Base-by-base conservation (phyloP, 2,329 filamentous ascomycete species). In the Penicillium rolfsii region DNA sequence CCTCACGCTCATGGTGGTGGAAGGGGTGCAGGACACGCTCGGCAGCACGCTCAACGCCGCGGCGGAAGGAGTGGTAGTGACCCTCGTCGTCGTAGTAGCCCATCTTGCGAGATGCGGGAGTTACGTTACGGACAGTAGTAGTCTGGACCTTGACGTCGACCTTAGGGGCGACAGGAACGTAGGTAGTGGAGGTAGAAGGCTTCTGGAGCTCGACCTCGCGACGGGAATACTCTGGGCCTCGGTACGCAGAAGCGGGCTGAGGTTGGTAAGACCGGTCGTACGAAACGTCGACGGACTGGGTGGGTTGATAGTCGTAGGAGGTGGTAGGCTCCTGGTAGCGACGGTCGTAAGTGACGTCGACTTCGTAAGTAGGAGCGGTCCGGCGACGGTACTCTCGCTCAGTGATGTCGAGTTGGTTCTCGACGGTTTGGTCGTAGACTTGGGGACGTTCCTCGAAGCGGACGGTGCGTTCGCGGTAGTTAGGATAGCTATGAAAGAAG, bases 41-140 rank as follows among this genome's bases (percentile, higher is more conserved):
- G 73, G 85, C 87, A 72, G 85, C 87, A 73, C 84, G 83, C 80
- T 87, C 84, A 69, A 90, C 82, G 76, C 87, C 87, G 78, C 88
- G 87, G 80, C 88, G 87, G 83, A 91, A 86, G 70, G 85, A 88
- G 81, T 90, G 88, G 81, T 90, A 90, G 71, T 90, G 84, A 75
- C 88, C 88, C 78, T 90, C 87, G 82, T 90, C 86, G 86, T 90
- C 88, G 87, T 90, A 90, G 83, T 90, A 91, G 83, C 88, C 88
- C 88, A 91, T 91, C 75, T 88, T 87, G 84, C 79, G 79, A 76
- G 81, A 48, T 40, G 55, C 79, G 75, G 79, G 78, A 70, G 78
- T 76, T 68, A 78, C 73, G 73, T 85, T 83, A 73, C 82, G 79
- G 73, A 83, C 84, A 69, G 81, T 79, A 61, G 81, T 79, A 61